These are phyloP conservation scores for Crithidia mellificae DNA, from an alignment of 208 protist genomes.

Conservation along the genomic window DNA sequence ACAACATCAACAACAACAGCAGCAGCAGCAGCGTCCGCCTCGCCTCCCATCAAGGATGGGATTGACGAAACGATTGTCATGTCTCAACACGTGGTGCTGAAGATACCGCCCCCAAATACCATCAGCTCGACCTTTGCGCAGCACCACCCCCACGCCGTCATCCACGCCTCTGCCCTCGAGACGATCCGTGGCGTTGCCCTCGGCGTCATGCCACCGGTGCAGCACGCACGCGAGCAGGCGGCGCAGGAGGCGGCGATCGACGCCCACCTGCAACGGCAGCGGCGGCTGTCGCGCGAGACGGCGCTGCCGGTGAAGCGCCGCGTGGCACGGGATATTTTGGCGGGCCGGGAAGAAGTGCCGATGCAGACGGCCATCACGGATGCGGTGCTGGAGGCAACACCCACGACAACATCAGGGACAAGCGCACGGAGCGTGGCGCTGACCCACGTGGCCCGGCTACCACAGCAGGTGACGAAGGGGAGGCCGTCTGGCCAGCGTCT, in stretches of 20 bases:
- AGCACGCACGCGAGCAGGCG: constrained; percentile 18
- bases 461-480: no score
- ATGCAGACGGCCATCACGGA: constrained; percentile 40
- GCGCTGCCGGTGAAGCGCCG: constrained; percentile 7
- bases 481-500: no score
- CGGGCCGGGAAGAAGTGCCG: constrained; percentile 22
- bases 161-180: constrained; percentile 44
- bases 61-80: constrained; percentile 36
- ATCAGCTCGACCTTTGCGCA: constrained; percentile 29
- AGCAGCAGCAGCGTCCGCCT: not conserved
- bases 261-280: constrained; percentile 32
- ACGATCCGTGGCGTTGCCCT: constrained; percentile 43
- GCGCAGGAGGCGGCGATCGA: constrained; percentile 38
- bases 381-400: constrained; percentile 10
- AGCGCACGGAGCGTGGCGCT: no score
- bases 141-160: constrained; percentile 52
- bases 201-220: constrained; percentile 32
- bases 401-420: not conserved
- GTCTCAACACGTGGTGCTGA: constrained; percentile 64
- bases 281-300: constrained; percentile 26
- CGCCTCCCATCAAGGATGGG: constrained; percentile 16
- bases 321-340: constrained; percentile 20
- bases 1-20: not conserved
- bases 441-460: no score
- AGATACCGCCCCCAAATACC: not conserved